Evolutionary conservation across 2,329 filamentous ascomycete species (phyloP).

Genomic region (Byssoonygena ceratinophila): DNA sequence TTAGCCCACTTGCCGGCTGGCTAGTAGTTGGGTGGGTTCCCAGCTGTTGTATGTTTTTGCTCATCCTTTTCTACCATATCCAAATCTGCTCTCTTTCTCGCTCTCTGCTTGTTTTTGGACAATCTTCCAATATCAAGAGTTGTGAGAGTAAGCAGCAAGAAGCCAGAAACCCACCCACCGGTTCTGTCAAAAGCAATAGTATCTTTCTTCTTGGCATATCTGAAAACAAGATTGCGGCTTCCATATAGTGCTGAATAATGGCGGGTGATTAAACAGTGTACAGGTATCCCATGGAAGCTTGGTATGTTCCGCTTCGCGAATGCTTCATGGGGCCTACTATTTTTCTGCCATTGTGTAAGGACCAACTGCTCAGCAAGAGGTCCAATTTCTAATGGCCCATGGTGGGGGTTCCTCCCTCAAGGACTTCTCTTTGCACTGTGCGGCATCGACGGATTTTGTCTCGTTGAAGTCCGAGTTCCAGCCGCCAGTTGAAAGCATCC

Average conservation of each 20-base stretch:
- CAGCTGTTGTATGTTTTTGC: no score
- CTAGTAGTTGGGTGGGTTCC: no score
- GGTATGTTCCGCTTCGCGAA: conserved; percentile 2
- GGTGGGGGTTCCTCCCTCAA: conserved; percentile 6
- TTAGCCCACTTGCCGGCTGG: no score
- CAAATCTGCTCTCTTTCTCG: no score
- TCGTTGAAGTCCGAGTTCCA: conserved; percentile 16
- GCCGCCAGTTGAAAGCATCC: conserved; percentile 21
- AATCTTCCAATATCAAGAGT: no score
- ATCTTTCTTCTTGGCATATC: no score
- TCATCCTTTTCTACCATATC: no score
- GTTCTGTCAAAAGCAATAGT: no score
- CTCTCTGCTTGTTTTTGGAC: no score
- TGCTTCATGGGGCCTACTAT: neutral
- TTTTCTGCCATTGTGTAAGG: neutral
- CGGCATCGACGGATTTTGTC: conserved; percentile 5
- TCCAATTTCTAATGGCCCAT: conserved; percentile 7
- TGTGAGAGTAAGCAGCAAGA: no score
- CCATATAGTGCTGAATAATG: neutral
- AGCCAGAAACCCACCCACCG: no score
- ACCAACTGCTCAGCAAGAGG: conserved; percentile 5
- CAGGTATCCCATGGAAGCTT: neutral
- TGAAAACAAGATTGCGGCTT: no score
- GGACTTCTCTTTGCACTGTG: conserved; percentile 2
- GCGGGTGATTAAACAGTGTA: conserved; percentile 2